phyloP scores from a whole-genome alignment of 805 yeast genomes.

The Starmerella bombicola region DNA sequence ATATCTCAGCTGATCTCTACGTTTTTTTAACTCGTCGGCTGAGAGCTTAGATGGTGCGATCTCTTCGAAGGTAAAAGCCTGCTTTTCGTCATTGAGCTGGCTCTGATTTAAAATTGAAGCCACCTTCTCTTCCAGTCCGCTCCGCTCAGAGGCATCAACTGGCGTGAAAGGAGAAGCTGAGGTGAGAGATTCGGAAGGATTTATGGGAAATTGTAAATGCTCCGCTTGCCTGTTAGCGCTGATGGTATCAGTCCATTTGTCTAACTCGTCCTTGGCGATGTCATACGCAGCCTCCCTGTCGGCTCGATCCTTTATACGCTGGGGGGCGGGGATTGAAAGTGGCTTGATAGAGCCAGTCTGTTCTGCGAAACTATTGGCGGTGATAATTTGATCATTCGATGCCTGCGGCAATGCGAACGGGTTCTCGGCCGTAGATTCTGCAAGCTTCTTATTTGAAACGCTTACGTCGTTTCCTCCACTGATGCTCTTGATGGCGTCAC shows the following conservation, averaged over 20 bases:
- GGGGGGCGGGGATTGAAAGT: constrained; percentile 70
- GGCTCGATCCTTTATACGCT: constrained; percentile 68
- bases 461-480: constrained; percentile 12
- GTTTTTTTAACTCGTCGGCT: constrained; percentile 60
- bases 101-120: constrained; percentile 50
- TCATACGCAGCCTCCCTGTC: constrained; percentile 87
- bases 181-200: constrained; percentile 33
- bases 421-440: constrained; percentile 28
- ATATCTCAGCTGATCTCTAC: constrained; percentile 70
- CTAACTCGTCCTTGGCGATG: constrained; percentile 71
- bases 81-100: constrained; percentile 54
- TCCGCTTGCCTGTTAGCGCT: constrained; percentile 72
- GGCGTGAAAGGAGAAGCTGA: constrained; percentile 46
- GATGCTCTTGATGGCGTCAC: constrained; percentile 28
- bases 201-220: constrained; percentile 64
- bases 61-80: constrained; percentile 77
- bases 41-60: constrained; percentile 70
- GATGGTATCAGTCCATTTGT: constrained; percentile 79
- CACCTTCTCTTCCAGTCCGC: constrained; percentile 56
- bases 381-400: constrained; percentile 37
- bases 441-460: constrained; percentile 17
- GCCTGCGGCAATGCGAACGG: constrained; percentile 21
- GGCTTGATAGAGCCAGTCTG: constrained; percentile 31
- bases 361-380: constrained; percentile 53
- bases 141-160: constrained; percentile 32